phyloP scores from a whole-genome alignment of 495 filamentous ascomycete genomes.

The Hypomontagnella submonticulosa region DNA sequence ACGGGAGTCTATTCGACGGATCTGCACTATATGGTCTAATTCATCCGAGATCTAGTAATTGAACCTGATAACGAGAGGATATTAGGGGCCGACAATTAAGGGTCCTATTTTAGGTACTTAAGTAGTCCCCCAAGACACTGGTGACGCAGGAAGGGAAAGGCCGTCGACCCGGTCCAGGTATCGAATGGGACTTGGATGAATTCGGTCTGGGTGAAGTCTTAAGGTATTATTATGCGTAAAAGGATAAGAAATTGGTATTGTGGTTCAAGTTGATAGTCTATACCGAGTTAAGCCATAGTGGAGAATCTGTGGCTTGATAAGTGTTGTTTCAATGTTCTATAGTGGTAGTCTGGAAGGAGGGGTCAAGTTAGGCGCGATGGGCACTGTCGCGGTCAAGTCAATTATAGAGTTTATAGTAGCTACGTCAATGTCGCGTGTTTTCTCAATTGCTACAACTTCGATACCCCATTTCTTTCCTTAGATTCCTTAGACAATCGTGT shows the following conservation, averaged over 20 bases:
- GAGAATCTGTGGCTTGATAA: too few relatives aligned
- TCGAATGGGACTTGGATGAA: conserved; percentile 8
- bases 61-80: conserved; percentile 5
- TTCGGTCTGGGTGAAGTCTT: conserved; percentile 10
- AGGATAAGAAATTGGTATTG: not conserved
- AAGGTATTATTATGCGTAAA: not conserved
- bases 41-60: conserved; percentile 24
- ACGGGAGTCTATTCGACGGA: conserved; percentile 19
- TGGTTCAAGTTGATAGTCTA: not conserved
- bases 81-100: conserved; percentile 1
- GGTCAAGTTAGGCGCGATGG: too few relatives aligned
- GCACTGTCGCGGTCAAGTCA: too few relatives aligned
- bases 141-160: conserved; percentile 25
- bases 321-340: too few relatives aligned
- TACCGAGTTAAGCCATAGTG: too few relatives aligned
- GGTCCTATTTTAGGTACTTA: conserved; percentile 12
- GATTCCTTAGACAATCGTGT: too few relatives aligned
- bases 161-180: conserved; percentile 11
- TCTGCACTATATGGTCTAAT: conserved; percentile 26
- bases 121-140: conserved; percentile 19
- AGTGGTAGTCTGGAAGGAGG: too few relatives aligned
- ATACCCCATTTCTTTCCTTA: too few relatives aligned
- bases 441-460: too few relatives aligned
- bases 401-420: too few relatives aligned
- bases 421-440: too few relatives aligned